phyloP scores from a whole-genome alignment of 2,329 filamentous ascomycete genomes.

The Colletotrichum spinosum region DNA sequence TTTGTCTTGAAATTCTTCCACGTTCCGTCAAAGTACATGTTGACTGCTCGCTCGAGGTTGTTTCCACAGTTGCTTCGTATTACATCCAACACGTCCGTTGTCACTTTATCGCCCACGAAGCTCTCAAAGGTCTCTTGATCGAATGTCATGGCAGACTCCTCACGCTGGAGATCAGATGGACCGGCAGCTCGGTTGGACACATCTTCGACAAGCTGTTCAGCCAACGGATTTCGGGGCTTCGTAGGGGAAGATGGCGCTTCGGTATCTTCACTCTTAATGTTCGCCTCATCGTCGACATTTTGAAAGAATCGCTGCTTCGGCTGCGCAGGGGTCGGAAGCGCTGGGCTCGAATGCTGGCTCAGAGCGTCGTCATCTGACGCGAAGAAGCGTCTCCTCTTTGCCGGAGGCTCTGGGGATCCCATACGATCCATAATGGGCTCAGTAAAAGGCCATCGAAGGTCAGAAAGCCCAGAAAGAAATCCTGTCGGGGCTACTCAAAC shows the following conservation, averaged over 20 bases:
- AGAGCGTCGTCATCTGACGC: slow-evolving; percentile 45
- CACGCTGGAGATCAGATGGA: slow-evolving; percentile 37
- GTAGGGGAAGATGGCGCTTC: slow-evolving; percentile 30
- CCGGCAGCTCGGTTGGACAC: slow-evolving; percentile 34
- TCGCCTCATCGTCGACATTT: slow-evolving; percentile 47
- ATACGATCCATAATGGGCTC: slow-evolving; percentile 51
- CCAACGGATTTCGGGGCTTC: slow-evolving; percentile 37
- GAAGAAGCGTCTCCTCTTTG: slow-evolving; percentile 61
- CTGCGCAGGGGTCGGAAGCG: slow-evolving; percentile 31
- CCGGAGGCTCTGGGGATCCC: slow-evolving; percentile 55
- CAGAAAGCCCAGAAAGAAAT: not conserved
- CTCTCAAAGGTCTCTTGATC: slow-evolving; percentile 68
- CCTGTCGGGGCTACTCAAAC: not conserved
- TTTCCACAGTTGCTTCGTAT: slow-evolving; percentile 67
- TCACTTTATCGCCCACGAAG: slow-evolving; percentile 69
- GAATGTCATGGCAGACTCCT: slow-evolving; percentile 55
- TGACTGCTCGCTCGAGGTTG: slow-evolving; percentile 72
- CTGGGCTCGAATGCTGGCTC: slow-evolving; percentile 32
- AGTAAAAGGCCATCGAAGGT: not conserved
- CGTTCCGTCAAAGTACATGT: slow-evolving; percentile 78
- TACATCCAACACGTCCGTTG: slow-evolving; percentile 57
- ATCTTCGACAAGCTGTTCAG: slow-evolving; percentile 40
- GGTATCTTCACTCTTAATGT: slow-evolving; percentile 37
- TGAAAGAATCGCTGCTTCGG: slow-evolving; percentile 52
- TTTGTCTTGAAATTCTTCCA: slow-evolving; percentile 64